Conservation (phyloP, 495 filamentous ascomycete genomes). For the Chaetomium fimeti region DNA sequence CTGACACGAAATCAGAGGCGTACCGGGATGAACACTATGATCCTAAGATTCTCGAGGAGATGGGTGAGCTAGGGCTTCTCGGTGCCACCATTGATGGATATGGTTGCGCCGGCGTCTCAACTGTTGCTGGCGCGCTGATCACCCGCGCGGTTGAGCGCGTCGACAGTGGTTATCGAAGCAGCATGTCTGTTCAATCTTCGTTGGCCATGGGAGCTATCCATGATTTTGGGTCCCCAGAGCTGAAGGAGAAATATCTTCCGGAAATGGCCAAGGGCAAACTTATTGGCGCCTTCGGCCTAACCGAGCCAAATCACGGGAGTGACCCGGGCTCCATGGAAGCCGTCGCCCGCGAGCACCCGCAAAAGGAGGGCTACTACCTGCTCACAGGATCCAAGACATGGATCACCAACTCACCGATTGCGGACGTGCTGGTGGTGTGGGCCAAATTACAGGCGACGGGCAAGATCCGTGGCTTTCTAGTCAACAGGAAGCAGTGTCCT, state of each 20-base stretch:
- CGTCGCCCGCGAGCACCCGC: conserved; percentile 77
- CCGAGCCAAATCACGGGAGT: conserved; percentile 96
- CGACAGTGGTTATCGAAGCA: conserved; percentile 91
- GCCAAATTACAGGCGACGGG: conserved; percentile 86
- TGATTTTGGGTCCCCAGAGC: conserved; percentile 85
- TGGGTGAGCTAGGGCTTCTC: conserved; percentile 91
- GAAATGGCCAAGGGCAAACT: conserved; percentile 82
- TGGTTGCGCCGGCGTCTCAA: conserved; percentile 89
- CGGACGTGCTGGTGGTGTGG: conserved; percentile 90
- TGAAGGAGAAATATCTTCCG: conserved; percentile 85
- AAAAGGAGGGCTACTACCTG: conserved; percentile 78
- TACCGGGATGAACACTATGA: conserved; percentile 95
- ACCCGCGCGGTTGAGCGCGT: conserved; percentile 95
- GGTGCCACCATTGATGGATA: conserved; percentile 92
- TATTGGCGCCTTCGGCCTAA: conserved; percentile 89
- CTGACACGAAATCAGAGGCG: conserved; percentile 63
- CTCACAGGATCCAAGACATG: conserved; percentile 91
- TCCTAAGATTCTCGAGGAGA: conserved; percentile 81
- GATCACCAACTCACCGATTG: conserved; percentile 97
- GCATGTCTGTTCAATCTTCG: conserved; percentile 94
- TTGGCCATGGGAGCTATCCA: conserved; percentile 96
- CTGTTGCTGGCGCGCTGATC: conserved; percentile 88
- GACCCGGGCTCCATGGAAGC: conserved; percentile 97
- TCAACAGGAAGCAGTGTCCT: conserved; percentile 78
- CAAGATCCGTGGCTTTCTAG: conserved; percentile 91